Base-by-base conservation (phyloP, 495 filamentous ascomycete genomes). In the Astrothelium macrocarpum region DNA sequence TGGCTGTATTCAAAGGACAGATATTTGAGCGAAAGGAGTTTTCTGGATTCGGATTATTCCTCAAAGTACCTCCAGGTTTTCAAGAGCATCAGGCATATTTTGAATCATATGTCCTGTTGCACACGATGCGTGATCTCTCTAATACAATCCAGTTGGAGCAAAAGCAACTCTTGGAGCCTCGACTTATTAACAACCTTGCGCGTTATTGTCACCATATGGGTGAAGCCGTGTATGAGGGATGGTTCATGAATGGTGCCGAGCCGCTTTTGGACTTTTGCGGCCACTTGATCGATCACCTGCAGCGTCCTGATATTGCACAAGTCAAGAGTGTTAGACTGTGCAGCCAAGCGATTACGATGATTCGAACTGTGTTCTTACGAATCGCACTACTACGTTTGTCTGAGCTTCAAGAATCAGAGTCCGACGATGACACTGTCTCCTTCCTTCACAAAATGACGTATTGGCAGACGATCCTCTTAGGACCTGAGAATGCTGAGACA, bases 21-120 rank as follows among this genome's bases (percentile, higher is more conserved):
- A 73, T 97, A 0, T 78, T 95, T 45, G 79, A 81, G 36, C 85
- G 89, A 34, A 93, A 95, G 72, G 91, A 98, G 31, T 98, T 97
- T 69, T 79, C 88, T 1, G 93, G 95, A 1, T 87, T 98, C 60
- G 90, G 90, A 0, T 75, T 97, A 31, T 94, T 90, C 69, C 76
- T 90, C n/a, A 95, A 94, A 71, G 84, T 91, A 1, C 94, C 94
- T 1, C 88, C 94, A 3, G 91, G 93, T 1, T 95, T 93, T 70
- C 82, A 90, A 69, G 93, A 97, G 69, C 89, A 97, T 67, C 91
- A 96, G 66, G 91, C 91, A 4, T 93, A 90, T 71, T 96, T 97
- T 69, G 90, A 92, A 72, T 95, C 95, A 0, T 97, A 93, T 75
- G 73, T 97, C 14, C 78, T 97, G 18, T 82, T 84, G 34, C 87